Evolutionary conservation across 257 asterid species (phyloP).

Genomic region (Coffea canephora): DNA sequence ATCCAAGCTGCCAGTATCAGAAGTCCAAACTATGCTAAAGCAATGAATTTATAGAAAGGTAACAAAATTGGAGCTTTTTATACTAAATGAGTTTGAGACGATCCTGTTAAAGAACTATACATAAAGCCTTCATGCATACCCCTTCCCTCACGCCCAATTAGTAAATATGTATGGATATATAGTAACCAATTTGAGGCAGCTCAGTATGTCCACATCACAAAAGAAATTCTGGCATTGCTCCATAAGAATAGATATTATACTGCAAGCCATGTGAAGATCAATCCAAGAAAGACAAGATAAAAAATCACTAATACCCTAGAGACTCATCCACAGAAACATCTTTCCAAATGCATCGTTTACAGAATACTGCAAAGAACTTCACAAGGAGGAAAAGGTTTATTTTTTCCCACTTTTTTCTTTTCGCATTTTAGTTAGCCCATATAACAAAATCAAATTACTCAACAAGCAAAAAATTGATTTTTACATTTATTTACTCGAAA

Average conservation of each 20-base stretch:
- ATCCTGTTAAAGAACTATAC: background rate
- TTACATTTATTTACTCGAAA: slow-evolving; percentile 20
- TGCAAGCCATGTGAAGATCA: background rate
- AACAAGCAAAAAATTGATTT: background rate
- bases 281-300: too few relatives aligned
- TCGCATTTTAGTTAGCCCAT: background rate
- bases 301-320: background rate
- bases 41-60: background rate
- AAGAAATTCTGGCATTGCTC: background rate
- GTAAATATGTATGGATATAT: too few relatives aligned
- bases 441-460: background rate
- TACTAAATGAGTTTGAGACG: background rate
- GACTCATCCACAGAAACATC: background rate
- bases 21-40: background rate
- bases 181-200: background rate
- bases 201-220: background rate
- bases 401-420: background rate
- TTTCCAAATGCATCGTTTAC: background rate
- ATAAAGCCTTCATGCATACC: background rate
- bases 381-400: background rate
- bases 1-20: background rate
- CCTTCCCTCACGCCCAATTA: too few relatives aligned
- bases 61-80: background rate
- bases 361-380: background rate
- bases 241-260: background rate